phyloP scores from a whole-genome alignment of 2,329 filamentous ascomycete genomes.

The Cordyceps javanica region DNA sequence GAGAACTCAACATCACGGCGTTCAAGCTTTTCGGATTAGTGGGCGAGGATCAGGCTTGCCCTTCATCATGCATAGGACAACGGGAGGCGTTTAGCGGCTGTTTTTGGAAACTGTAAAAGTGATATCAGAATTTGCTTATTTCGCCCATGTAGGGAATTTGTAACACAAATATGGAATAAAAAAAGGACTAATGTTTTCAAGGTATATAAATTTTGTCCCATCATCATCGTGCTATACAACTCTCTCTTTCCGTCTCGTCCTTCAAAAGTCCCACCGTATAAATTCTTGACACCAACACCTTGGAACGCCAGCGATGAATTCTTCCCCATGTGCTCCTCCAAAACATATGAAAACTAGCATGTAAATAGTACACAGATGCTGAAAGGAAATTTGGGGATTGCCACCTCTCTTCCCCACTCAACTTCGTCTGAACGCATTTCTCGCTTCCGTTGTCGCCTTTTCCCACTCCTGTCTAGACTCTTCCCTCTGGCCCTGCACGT shows the following conservation, averaged over 20 bases:
- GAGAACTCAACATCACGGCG: neutral
- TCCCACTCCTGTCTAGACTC: conserved; percentile 36
- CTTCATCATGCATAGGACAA: neutral
- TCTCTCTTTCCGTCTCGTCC: conserved; percentile 15
- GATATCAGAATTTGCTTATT: neutral
- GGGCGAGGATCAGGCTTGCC: neutral
- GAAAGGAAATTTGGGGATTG: conserved; percentile 1
- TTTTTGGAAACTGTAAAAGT: neutral
- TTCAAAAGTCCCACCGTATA: neutral
- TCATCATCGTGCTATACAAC: conserved; percentile 22
- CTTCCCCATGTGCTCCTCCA: neutral
- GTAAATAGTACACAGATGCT: conserved; percentile 19
- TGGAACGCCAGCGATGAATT: neutral
- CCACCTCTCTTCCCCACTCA: conserved; percentile 16
- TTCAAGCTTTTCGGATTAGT: neutral
- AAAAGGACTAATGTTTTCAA: conserved; percentile 3
- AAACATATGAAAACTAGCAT: conserved; percentile 7
- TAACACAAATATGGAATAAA: neutral
- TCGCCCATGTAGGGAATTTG: neutral
- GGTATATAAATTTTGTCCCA: conserved; percentile 19
- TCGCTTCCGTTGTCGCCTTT: conserved; percentile 36
- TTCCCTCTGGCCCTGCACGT: conserved; percentile 59
- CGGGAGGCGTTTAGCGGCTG: neutral
- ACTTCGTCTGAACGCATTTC: conserved; percentile 34
- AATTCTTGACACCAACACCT: conserved; percentile 2